These are phyloP conservation scores for Thelonectria rubi DNA, from an alignment of 2,329 filamentous ascomycete species.

Conservation along the genomic window DNA sequence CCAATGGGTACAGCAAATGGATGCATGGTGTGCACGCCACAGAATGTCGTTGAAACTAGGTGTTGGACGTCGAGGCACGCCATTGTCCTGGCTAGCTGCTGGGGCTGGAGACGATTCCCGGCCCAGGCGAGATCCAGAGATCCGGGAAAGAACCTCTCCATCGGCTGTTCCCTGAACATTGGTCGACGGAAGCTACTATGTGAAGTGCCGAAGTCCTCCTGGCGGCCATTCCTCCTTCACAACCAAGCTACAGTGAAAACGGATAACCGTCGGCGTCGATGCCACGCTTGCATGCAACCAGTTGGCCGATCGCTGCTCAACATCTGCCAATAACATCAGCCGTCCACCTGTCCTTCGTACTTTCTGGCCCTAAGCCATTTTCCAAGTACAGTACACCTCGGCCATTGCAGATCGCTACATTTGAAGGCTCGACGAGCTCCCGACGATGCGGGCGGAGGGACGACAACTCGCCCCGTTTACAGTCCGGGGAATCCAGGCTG, in stretches of 20 bases:
- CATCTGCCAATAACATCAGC: constrained; percentile 30
- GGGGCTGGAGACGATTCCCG: background rate
- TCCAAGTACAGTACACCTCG: background rate
- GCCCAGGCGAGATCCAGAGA: background rate
- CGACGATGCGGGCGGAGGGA: constrained; percentile 4
- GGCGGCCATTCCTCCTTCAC: background rate
- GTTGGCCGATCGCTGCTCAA: constrained; percentile 27
- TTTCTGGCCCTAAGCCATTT: constrained; percentile 16
- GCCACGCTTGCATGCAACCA: constrained; percentile 20
- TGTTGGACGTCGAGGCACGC: background rate
- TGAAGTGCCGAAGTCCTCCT: background rate
- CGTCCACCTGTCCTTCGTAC: constrained; percentile 31
- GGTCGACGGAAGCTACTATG: background rate
- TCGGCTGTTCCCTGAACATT: background rate
- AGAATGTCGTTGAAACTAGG: constrained; percentile 16
- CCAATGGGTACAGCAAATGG: background rate
- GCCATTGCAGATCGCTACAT: constrained; percentile 12
- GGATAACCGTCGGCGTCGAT: constrained; percentile 16
- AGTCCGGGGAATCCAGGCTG: constrained; percentile 5
- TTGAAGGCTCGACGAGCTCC: constrained; percentile 13
- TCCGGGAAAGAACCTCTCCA: background rate
- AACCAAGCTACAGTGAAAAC: constrained; percentile 14
- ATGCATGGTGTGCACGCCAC: background rate
- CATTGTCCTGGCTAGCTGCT: background rate
- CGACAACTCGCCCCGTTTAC: constrained; percentile 10